Percentiles rank a stretch among this genome's conserved stretches.
phyloP scores from a whole-genome alignment of 306 rosid species.

The Calophaca sinica region DNA sequence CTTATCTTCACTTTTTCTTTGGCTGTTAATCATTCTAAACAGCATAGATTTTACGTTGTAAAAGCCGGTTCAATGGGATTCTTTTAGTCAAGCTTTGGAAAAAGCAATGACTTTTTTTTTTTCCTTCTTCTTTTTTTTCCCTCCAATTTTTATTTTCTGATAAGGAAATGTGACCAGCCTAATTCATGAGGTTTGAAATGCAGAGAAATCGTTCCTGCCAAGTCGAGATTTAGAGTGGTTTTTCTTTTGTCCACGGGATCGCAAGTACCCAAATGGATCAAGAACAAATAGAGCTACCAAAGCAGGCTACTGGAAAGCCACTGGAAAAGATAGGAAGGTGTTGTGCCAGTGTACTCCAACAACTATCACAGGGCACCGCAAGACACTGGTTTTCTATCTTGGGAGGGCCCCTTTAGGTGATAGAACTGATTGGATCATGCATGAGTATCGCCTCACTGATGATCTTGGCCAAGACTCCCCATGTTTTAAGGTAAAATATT shows the following conservation, averaged over 20 bases:
- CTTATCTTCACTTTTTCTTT: constrained; percentile 41
- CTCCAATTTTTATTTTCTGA: no score
- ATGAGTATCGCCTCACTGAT: constrained; percentile 78
- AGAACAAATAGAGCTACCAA: constrained; percentile 93
- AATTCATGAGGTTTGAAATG: constrained; percentile 39
- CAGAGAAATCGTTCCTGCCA: constrained; percentile 89
- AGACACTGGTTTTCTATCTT: constrained; percentile 87
- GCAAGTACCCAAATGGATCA: constrained; percentile 85
- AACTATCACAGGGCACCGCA: constrained; percentile 65
- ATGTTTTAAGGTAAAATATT: constrained; percentile 61
- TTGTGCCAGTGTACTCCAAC: constrained; percentile 59
- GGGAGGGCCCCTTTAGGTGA: constrained; percentile 92
- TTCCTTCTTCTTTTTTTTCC: no score
- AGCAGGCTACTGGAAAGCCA: constrained; percentile 97
- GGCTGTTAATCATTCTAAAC: constrained; percentile 34
- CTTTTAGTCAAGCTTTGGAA: constrained; percentile 39
- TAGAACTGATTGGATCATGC: constrained; percentile 90
- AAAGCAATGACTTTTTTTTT: constrained; percentile 1
- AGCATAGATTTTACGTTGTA: neutral
- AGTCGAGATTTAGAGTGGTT: constrained; percentile 90
- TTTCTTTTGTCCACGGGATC: constrained; percentile 49
- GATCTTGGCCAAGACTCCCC: constrained; percentile 63
- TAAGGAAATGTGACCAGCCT: constrained; percentile 39
- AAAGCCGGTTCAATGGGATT: constrained; percentile 44
- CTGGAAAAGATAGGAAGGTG: constrained; percentile 85